Evolutionary conservation across 805 yeast species (phyloP).

Genomic region (Candida sanyiensis): DNA sequence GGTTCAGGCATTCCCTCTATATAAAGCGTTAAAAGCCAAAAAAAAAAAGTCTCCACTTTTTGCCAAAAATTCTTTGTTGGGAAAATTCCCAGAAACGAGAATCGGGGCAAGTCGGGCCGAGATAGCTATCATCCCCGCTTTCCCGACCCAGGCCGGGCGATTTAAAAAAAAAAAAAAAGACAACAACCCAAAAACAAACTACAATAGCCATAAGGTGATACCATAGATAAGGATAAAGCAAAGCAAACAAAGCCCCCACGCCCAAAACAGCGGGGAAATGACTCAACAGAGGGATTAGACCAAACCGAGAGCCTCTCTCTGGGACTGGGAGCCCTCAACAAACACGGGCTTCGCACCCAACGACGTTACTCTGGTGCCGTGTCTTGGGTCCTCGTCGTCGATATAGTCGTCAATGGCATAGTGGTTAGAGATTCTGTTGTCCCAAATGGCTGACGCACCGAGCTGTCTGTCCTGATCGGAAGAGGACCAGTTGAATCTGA

Average conservation of each 20-base stretch:
- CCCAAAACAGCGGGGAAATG: background rate
- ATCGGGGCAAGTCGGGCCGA: background rate
- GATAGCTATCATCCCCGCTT: background rate
- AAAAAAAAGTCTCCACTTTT: too few relatives aligned
- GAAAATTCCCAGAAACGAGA: background rate
- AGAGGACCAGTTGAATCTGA: slow-evolving; percentile 46
- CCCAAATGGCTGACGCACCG: slow-evolving; percentile 51
- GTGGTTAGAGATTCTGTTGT: slow-evolving; percentile 50
- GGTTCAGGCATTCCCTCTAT: too few relatives aligned
- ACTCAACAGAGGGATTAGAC: slow-evolving; percentile 21
- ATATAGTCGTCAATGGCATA: slow-evolving; percentile 44
- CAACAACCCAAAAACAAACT: too few relatives aligned
- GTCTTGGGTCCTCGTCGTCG: slow-evolving; percentile 52
- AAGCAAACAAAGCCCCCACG: too few relatives aligned
- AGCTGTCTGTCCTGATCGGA: slow-evolving; percentile 26
- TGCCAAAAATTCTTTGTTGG: too few relatives aligned
- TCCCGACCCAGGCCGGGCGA: background rate
- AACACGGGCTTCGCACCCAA: slow-evolving; percentile 50
- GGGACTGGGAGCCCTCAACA: slow-evolving; percentile 42
- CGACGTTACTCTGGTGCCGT: slow-evolving; percentile 49
- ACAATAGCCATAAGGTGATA: too few relatives aligned
- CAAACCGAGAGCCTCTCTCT: slow-evolving; percentile 9
- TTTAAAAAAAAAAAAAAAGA: background rate
- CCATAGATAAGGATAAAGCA: too few relatives aligned
- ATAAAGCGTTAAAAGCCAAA: too few relatives aligned